Percentiles rank a stretch among this genome's conserved stretches.
Conservation (phyloP, 2,329 filamentous ascomycete species). For the Colletotrichum higginsianum region DNA sequence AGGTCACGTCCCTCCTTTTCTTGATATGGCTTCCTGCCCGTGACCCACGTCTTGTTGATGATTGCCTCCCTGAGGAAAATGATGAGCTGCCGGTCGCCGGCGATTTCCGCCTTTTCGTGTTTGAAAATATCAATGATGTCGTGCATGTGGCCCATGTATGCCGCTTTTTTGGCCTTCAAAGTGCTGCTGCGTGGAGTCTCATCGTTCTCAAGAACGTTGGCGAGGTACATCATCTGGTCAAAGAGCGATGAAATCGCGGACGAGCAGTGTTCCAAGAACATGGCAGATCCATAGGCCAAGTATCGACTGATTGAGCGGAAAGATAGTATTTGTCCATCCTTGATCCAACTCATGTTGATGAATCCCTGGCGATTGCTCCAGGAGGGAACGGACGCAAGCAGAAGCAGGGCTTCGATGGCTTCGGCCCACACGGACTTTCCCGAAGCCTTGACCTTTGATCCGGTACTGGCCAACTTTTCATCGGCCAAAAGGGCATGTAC, state of each 20-base stretch:
- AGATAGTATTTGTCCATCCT: not conserved
- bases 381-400: conserved; percentile 16
- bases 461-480: not conserved
- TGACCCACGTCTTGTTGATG: conserved; percentile 1
- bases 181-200: not conserved
- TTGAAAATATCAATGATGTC: conserved; percentile 29
- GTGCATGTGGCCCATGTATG: conserved; percentile 38
- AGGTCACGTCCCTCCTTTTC: not conserved
- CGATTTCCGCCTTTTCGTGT: not conserved
- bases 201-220: conserved; percentile 2
- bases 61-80: conserved; percentile 4
- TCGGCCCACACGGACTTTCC: conserved; percentile 17
- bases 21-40: not conserved
- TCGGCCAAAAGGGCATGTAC: not conserved
- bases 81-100: conserved; percentile 16
- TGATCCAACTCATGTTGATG: conserved; percentile 9
- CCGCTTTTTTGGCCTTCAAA: conserved; percentile 20
- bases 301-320: not conserved
- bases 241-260: conserved; percentile 42
- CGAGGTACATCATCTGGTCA: conserved; percentile 44
- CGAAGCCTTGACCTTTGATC: conserved; percentile 13
- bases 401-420: conserved; percentile 26
- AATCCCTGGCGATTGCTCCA: not conserved
- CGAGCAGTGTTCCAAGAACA: conserved; percentile 14
- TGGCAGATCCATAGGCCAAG: not conserved